Conservation (phyloP, 805 yeast genomes). For the Hanseniaspora osmophila region DNA sequence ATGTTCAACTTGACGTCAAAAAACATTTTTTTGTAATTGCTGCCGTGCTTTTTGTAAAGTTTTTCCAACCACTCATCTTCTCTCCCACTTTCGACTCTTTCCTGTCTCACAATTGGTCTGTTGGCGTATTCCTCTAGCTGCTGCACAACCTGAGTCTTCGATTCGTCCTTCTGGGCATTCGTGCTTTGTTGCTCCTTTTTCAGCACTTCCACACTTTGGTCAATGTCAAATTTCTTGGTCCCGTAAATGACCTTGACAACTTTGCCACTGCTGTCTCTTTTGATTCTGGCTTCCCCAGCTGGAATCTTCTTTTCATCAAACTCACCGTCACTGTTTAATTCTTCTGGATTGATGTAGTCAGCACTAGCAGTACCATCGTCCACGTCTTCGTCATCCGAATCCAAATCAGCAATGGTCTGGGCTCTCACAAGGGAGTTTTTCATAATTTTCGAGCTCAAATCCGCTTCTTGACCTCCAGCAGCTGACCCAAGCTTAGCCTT, state of each 20-base stretch:
- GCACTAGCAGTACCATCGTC: slow-evolving; percentile 8
- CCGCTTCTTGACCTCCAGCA: slow-evolving; percentile 73
- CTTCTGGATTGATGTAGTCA: slow-evolving; percentile 13
- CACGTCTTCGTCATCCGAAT: slow-evolving; percentile 14
- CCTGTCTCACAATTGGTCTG: slow-evolving; percentile 28
- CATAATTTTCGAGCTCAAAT: slow-evolving; percentile 27
- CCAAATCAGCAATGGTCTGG: slow-evolving; percentile 18
- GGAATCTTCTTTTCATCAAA: slow-evolving; percentile 42
- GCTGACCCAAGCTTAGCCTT: slow-evolving; percentile 47
- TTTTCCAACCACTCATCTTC: slow-evolving; percentile 59
- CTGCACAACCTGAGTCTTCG: slow-evolving; percentile 44
- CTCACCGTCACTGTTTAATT: slow-evolving; percentile 20
- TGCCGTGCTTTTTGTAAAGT: slow-evolving; percentile 68
- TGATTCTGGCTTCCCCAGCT: slow-evolving; percentile 65
- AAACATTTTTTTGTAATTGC: slow-evolving; percentile 77
- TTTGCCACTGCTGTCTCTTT: slow-evolving; percentile 55
- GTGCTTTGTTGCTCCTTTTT: slow-evolving; percentile 14
- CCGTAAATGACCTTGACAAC: slow-evolving; percentile 61
- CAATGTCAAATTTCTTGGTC: slow-evolving; percentile 27
- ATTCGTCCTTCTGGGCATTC: not conserved
- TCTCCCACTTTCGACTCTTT: slow-evolving; percentile 49
- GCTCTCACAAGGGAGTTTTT: slow-evolving; percentile 21
- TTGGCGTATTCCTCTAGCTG: slow-evolving; percentile 53
- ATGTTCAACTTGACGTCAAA: slow-evolving; percentile 81
- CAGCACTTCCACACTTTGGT: slow-evolving; percentile 21